Base-by-base conservation (phyloP, 2,329 filamentous ascomycete species). In the Colletotrichum spaethianum region DNA sequence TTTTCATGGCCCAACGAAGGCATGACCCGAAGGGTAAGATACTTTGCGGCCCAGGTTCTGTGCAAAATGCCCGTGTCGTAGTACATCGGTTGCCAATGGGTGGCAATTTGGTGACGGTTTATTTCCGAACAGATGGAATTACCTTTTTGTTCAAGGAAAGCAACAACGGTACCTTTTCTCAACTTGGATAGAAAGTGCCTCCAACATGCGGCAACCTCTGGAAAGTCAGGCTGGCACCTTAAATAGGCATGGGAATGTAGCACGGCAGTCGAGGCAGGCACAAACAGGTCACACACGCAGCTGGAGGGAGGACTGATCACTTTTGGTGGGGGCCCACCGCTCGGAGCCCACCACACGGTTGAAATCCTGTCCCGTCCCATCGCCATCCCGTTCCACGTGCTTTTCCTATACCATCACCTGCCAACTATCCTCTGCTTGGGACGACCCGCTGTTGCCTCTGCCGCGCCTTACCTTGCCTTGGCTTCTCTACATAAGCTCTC, bases 301-400 rank as follows among this genome's bases (percentile, higher is more conserved):
- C 11, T 23, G 20, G 20, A 31, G 50, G 28, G 8, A 55, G 50
- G 50, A 38, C 33, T n/a, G 7, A 18, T 26, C 33, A 57, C 23
- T 38, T 52, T 62, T 20, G 46, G 60, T 63, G 60, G 60, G 60
- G 60, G 16, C n/a, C 20, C 16, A 28, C 31, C 33, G 4, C 33
- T 14, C 28, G 9, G 33, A 26, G 33, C n/a, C 46, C 60, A 38
- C 28, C 57, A 36, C 12, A 14, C 33, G 16, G 31, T 52, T 50
- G 60, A 48, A 46, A 62, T 26, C n/a, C 48, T 16, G n/a, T n/a
- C 31, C 28, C 31, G n/a, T 33, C 42, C 61, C 46, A 53, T 63
- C 48, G 40, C 38, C 18, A 44, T n/a, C 6, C 18, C 16, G 36
- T 50, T 26, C 33, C 36, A 63, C 61, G 48, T 63, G 46, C 46